Conservation (phyloP, 805 yeast species). For the Candida ficus region DNA sequence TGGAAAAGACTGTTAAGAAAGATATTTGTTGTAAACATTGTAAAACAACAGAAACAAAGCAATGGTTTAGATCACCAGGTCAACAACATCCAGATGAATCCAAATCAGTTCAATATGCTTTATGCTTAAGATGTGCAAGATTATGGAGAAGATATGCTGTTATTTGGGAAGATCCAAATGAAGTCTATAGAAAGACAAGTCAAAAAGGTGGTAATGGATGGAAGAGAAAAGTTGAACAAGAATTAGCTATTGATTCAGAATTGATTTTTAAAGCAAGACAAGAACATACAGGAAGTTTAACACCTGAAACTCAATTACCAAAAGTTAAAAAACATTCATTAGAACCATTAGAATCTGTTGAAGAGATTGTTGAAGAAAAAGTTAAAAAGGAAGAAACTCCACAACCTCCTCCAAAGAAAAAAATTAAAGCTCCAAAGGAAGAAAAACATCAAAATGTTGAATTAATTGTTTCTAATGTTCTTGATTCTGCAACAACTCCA, state of each 20-base stretch:
- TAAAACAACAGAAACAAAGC: slow-evolving; percentile 43
- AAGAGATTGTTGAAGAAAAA: slow-evolving; percentile 2
- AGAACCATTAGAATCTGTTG: slow-evolving; percentile 4
- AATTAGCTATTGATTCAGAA: slow-evolving; percentile 57
- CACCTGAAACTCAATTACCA: slow-evolving; percentile 4
- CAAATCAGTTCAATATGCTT: slow-evolving; percentile 42
- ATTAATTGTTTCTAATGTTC: slow-evolving; percentile 5
- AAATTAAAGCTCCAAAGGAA: slow-evolving; percentile 9
- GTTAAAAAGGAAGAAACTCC: slow-evolving; percentile 2
- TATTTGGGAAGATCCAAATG: slow-evolving; percentile 76
- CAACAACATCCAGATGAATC: slow-evolving; percentile 32
- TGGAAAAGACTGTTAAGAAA: slow-evolving; percentile 37
- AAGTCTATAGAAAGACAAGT: slow-evolving; percentile 45
- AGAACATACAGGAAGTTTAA: not conserved
- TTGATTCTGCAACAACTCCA: slow-evolving; percentile 1
- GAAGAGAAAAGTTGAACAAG: slow-evolving; percentile 64
- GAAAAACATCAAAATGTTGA: slow-evolving; percentile 6
- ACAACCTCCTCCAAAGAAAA: slow-evolving; percentile 2
- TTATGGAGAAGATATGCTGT: slow-evolving; percentile 90
- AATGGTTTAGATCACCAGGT: slow-evolving; percentile 70
- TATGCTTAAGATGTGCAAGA: slow-evolving; percentile 84
- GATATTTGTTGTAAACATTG: slow-evolving; percentile 72
- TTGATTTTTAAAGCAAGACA: slow-evolving; percentile 43
- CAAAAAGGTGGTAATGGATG: slow-evolving; percentile 45
- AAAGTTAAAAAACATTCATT: slow-evolving; percentile 3